Percentiles rank a stretch among this genome's conserved stretches.
These are phyloP conservation scores for Pseudotsuga menziesii DNA, from an alignment of 75 land plant genomes.

Conservation along the genomic window DNA sequence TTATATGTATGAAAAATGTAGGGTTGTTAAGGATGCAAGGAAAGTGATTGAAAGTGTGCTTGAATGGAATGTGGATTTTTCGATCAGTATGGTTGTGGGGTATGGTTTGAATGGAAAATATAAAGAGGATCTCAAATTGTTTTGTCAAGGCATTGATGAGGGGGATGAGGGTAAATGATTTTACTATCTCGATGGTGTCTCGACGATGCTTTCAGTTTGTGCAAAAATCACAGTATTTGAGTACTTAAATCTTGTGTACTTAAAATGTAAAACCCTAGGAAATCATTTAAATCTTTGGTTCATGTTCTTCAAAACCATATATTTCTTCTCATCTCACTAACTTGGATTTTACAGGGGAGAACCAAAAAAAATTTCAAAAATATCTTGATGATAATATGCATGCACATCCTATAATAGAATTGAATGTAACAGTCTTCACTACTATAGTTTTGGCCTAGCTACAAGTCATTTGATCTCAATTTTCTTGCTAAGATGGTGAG, in stretches of 20 bases:
- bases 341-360: constrained; percentile 77
- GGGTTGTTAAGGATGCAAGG: constrained; percentile 21
- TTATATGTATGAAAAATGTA: constrained; percentile 54
- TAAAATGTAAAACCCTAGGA: not conserved
- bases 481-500: constrained; percentile 77
- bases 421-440: constrained; percentile 77
- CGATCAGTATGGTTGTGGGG: constrained; percentile 37
- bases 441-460: constrained; percentile 92
- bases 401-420: constrained; percentile 71
- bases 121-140: constrained; percentile 15
- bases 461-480: constrained; percentile 73
- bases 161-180: constrained; percentile 22
- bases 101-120: constrained; percentile 38
- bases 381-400: constrained; percentile 44
- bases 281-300: too few relatives aligned
- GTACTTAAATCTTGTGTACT: not conserved
- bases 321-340: constrained; percentile 55
- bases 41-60: constrained; percentile 20
- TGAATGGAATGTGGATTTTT: constrained; percentile 20
- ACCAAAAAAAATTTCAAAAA: constrained; percentile 59
- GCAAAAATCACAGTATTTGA: too few relatives aligned
- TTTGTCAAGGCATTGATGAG: constrained; percentile 13
- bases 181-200: too few relatives aligned
- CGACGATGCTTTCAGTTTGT: constrained; percentile 13
- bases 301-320: not conserved